Evolutionary conservation across 176 grass and related monocot species (phyloP), one percentile per base, ranked within the genome.

Genomic region (Hsuehochloa calcarea): DNA sequence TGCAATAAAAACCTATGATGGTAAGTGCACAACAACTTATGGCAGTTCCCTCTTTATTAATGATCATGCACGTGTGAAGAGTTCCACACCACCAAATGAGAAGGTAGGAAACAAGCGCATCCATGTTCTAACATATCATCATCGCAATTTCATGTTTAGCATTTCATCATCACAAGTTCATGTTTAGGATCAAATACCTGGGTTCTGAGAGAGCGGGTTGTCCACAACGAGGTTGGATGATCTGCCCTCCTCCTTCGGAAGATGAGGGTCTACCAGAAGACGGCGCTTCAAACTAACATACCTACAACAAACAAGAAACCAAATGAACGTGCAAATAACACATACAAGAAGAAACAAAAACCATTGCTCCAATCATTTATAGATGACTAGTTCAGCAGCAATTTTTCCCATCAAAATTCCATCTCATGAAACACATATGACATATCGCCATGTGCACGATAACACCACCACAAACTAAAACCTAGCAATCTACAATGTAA

Each of bases 121-220:
- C 41, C 51, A 77, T 26, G 25, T 56, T 73, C 20, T 29, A 73
- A 50, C 43, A 70, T 60, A 63, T 31, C 51, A 43, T 61, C 17
- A 63, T 72, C 5, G 3, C 17, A 65, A 50, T 65, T 84, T 68
- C 51, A 75, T 66, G 19, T 79, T 74, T 79, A 84, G 4, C 75
- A 75, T 79, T 55, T 75, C 23, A 85, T 49, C 74, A 15, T 20
- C 20, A 58, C 8, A 62, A 84, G 16, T 70, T 75, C 15, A 35
- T 68, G 56, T 35, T n/a, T 75, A 60, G 11, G 27, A 78, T 55
- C 27, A 84, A 54, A 66, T 92, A 99, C 97, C 97, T 86, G 97
- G 97, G 65, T 94, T 96, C 75, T 96, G 97, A 40, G 97, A 99
- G 14, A 99, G 92, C 27, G 97, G 97, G 82, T 99, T 96, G 72